phyloP scores from a whole-genome alignment of 1,284 basidiomycete species.

The Puccinia hordei region DNA sequence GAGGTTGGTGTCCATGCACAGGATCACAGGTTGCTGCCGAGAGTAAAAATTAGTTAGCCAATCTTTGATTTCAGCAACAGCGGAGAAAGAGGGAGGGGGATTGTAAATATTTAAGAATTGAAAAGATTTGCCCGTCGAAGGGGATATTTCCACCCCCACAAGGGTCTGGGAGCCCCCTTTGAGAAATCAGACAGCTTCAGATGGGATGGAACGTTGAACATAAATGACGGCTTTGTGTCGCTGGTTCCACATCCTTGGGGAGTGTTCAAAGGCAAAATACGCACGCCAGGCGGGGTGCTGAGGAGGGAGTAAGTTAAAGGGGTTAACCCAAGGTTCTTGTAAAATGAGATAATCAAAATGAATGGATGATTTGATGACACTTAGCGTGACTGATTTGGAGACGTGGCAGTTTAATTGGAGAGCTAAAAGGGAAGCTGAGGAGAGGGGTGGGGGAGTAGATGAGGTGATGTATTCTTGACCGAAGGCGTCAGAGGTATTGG shows the following conservation, averaged over 20 bases:
- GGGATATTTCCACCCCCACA: neutral
- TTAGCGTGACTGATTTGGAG: neutral
- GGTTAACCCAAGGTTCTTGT: slow-evolving; percentile 34
- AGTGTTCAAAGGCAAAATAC: neutral
- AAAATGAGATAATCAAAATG: neutral
- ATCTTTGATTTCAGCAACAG: neutral
- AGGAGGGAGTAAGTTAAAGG: neutral
- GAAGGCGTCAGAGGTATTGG: too few relatives aligned
- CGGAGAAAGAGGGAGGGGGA: neutral
- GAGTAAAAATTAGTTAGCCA: neutral
- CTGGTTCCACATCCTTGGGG: neutral
- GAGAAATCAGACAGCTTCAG: neutral
- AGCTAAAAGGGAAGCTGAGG: neutral
- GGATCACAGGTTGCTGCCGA: neutral
- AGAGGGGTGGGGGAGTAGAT: neutral
- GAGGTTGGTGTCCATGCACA: neutral
- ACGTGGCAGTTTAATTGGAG: slow-evolving; percentile 42
- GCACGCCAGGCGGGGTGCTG: neutral
- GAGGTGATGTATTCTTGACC: neutral
- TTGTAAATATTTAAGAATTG: slow-evolving; percentile 11
- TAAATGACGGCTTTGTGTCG: slow-evolving; percentile 10
- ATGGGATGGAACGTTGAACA: slow-evolving; percentile 12
- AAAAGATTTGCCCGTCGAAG: neutral
- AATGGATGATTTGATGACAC: neutral
- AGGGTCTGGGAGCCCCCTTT: slow-evolving; percentile 1